phyloP scores from a whole-genome alignment of 371 early-diverging fungal genomes.

The Smittium culicis region DNA sequence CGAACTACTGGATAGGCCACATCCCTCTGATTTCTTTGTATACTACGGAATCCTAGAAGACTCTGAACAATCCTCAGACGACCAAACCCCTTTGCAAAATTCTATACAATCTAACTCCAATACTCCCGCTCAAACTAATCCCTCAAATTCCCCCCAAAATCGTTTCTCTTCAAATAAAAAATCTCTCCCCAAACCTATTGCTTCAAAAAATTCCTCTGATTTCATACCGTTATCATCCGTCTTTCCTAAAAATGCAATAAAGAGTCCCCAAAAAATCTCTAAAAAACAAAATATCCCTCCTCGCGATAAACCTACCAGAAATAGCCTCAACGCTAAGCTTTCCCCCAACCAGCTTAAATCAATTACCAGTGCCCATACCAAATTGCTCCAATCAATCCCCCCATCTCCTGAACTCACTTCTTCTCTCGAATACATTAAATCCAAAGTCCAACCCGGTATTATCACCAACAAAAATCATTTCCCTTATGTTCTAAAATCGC shows the following conservation, averaged over 20 bases:
- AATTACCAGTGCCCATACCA: neutral
- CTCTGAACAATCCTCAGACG: slow-evolving; percentile 12
- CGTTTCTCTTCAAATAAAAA: neutral
- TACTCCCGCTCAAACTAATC: neutral
- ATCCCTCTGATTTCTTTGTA: slow-evolving; percentile 31
- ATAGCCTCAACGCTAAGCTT: slow-evolving; percentile 1
- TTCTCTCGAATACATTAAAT: slow-evolving; percentile 14
- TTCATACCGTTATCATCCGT: neutral
- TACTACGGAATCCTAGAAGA: slow-evolving; percentile 32
- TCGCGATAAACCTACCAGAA: neutral
- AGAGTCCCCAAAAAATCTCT: neutral
- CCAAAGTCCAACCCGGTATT: slow-evolving; percentile 12
- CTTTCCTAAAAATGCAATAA: neutral
- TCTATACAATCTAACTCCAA: neutral
- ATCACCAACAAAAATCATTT: slow-evolving; percentile 32
- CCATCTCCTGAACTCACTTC: slow-evolving; percentile 20
- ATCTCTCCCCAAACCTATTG: neutral
- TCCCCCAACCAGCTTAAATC: neutral
- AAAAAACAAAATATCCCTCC: neutral
- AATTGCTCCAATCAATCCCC: slow-evolving; percentile 19
- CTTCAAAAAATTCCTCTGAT: neutral
- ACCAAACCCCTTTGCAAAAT: slow-evolving; percentile 2
- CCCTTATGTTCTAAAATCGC: slow-evolving; percentile 28
- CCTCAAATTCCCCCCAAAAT: neutral
- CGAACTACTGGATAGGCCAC: slow-evolving; percentile 18